Base-by-base conservation (phyloP, 1,284 basidiomycete species). In the Bjerkandera adusta region DNA sequence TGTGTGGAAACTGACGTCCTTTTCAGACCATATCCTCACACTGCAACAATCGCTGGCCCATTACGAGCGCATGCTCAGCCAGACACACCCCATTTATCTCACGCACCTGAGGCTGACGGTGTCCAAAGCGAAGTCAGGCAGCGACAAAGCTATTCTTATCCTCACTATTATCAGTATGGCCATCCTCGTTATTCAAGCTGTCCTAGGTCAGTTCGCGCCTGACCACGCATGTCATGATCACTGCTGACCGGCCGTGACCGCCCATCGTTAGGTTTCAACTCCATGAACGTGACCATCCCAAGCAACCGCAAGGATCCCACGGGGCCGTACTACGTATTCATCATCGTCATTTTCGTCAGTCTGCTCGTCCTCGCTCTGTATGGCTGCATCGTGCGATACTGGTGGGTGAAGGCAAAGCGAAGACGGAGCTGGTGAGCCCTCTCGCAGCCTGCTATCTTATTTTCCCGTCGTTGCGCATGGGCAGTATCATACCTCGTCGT, bases 51-150 rank as follows among this genome's bases (percentile, higher is more conserved):
- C 91, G 2, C 75, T 98, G 40, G 77, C 75, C n/a, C 88, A 96
- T 63, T 92, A 90, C 67, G 94, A 97, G 62, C 86, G 85, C 30
- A 85, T 93, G 66, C 73, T 98, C 20, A 85, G 85, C 48, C 86
- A 96, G 57, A 89, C 89, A 22, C 92, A 97, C 61, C 89, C 89
- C 1, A 83, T 83, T 1, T 97, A 96, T 64, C 70, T 96, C 11
- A 79, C 85, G 5, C 84, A 92, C 51, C 76, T 97, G 2, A 77
- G 82, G 2, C 69, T 88, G 1, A 76, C 76, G 8, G 78, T 85
- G 36, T 75, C 77, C 11, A 68, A 73, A 30, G 75, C 82, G 1
- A 84, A 85, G 60, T 72, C 75, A 5, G 77, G 77, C 4, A 81
- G 77, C 5, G 87, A 90, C 61, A 79, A 76, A 52, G 76, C 82